Base-by-base conservation (phyloP, 495 filamentous ascomycete species). In the Penicillium robsamsonii region DNA sequence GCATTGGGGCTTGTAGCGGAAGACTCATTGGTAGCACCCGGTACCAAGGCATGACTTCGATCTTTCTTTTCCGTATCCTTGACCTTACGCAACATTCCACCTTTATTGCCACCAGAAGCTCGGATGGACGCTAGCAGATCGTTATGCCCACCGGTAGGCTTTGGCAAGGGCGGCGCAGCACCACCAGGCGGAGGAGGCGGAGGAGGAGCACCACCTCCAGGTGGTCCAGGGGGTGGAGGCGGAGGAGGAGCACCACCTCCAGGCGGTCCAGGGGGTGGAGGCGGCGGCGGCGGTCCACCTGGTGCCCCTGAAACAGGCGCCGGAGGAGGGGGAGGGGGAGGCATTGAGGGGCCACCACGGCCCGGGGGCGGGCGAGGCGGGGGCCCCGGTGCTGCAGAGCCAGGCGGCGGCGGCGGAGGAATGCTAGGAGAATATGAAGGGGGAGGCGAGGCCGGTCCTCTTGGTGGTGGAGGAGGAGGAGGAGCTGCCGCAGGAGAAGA, bases 111-210 rank as follows among this genome's bases (percentile, higher is more conserved):
- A 60, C 90, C 90, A 24, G 87, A 86, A 8, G 82, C 83, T 53
- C 90, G 82, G 65, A 98, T 98, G 58, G 88, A 81, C 20, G 91
- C 91, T 54, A 98, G 70, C 48, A 98, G 71, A 58, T 88, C 86
- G 49, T 83, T 75, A 45, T 86, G 83, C 45, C 75, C 71, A 47
- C 72, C 82, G 27, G 75, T 44, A 43, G 75, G 67, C 37, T 75
- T 67, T 1, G 87, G 83, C 17, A 85, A 62, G 7, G 82, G 72
- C 27, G 84, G 78, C 12, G 84, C 81, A 15, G 78, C 79, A n/a
- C 80, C 84, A 43, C 87, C 86, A 37, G 87, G 78, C 6, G 87
- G 84, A 0, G 80, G 80, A 11, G 84, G 87, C 2, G 89, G 90
- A 7, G 89, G 86, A 15, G 88, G 86, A 2, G 75, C 81, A 50